phyloP scores from a whole-genome alignment of 805 yeast species.

The Lipomyces chichibuensis region DNA sequence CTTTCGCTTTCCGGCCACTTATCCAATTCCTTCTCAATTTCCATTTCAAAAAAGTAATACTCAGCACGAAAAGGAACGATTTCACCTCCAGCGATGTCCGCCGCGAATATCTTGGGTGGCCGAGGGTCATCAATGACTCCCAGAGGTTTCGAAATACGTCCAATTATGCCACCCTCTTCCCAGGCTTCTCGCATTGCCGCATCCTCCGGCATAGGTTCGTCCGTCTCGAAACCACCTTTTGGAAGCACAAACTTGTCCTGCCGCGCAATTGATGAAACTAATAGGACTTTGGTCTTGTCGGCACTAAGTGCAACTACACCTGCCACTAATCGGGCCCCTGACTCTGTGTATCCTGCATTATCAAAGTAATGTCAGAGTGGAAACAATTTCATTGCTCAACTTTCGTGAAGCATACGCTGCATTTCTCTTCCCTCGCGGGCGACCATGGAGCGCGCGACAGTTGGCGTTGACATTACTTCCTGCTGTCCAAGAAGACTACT shows the following conservation, averaged over 20 bases:
- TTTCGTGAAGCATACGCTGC: slow-evolving; percentile 39
- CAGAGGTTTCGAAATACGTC: slow-evolving; percentile 57
- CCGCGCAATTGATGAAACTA: slow-evolving; percentile 76
- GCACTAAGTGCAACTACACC: slow-evolving; percentile 79
- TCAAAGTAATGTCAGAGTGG: slow-evolving; percentile 3
- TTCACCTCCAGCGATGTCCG: slow-evolving; percentile 39
- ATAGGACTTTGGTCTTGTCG: slow-evolving; percentile 63
- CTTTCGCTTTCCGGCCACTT: slow-evolving; percentile 74
- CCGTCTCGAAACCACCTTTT: slow-evolving; percentile 91
- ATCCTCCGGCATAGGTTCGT: slow-evolving; percentile 56
- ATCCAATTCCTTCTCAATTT: slow-evolving; percentile 55
- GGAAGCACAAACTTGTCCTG: slow-evolving; percentile 84
- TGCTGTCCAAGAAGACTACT: background rate
- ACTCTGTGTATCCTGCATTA: slow-evolving; percentile 49
- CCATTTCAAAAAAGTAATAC: slow-evolving; percentile 84
- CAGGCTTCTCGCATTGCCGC: slow-evolving; percentile 88
- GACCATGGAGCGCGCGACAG: slow-evolving; percentile 38
- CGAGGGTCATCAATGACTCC: slow-evolving; percentile 69
- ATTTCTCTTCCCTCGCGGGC: slow-evolving; percentile 47
- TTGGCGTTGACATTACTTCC: background rate
- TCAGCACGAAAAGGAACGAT: slow-evolving; percentile 71
- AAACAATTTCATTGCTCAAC: background rate
- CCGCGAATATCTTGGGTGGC: slow-evolving; percentile 50
- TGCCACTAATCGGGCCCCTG: slow-evolving; percentile 86
- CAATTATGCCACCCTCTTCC: slow-evolving; percentile 96